Base-by-base conservation (phyloP, 805 yeast species). In the Wickerhamomyces kurtzmanii region DNA sequence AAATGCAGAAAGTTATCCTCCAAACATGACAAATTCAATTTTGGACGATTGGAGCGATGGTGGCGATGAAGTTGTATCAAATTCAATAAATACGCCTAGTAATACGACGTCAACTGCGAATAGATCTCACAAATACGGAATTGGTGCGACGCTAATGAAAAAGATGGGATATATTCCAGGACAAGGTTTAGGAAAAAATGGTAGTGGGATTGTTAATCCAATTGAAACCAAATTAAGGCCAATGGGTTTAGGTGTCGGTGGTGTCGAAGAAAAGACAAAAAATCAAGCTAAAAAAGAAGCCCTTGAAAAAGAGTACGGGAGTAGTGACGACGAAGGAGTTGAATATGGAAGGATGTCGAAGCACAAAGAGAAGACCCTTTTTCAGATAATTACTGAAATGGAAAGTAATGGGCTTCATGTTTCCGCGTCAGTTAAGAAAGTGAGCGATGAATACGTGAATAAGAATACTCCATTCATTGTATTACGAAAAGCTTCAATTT, bases 141-240 rank as follows among this genome's bases (percentile, higher is more conserved):
- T 85, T 21, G 97, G 97, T 20, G 94, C 94, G 3, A 54, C 65
- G 27, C 55, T 89, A 28, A 51, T 89, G 56, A 62, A 72, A 34
- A 68, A 74, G 36, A 87, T 89, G 97, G 98, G 98, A 0, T 87
- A 83, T 52, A 65, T 66, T 6, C 69, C 68, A 22, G 97, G 98
- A 0, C 61, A 68, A 42, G 97, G 96, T 1, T 63, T 89, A n/a
- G 98, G 98, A 3, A 57, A 58, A 5, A 49, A 62, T 15, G 71
- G 75, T 2, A 66, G 66, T 28, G 98, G 98, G 24, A 84, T 85
- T 1, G 64, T 66, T 0, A 71, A 65, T n/a, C 96, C 97, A 0
- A 74, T 89, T 6, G 78, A 82, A 35, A 78, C 82, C 4, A 66
- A 68, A 29, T 48, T 69, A 17, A 56, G 91, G 22, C 31, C 33